These are phyloP conservation scores for Nakaseomyces nivariensis DNA, from an alignment of 1,139 yeast species.

Conservation along the genomic window DNA sequence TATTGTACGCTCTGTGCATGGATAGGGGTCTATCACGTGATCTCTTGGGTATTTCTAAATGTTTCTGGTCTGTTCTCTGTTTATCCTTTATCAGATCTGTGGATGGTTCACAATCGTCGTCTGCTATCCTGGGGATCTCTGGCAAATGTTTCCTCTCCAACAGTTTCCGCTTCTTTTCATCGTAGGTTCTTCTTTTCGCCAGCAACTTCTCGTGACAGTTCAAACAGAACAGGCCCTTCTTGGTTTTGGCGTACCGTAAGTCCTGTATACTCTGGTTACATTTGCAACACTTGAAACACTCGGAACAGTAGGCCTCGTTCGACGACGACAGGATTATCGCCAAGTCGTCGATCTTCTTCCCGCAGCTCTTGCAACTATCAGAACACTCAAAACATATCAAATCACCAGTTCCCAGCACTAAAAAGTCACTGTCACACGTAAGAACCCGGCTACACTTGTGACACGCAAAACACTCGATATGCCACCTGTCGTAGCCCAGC, in stretches of 20 bases:
- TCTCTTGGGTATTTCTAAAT: background rate
- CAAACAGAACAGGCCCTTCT: conserved; percentile 91
- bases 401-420: conserved; percentile 87
- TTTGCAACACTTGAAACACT: conserved; percentile 83
- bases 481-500: conserved; percentile 91
- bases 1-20: background rate
- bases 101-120: background rate
- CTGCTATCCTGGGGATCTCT: background rate
- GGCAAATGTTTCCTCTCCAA: conserved; percentile 6
- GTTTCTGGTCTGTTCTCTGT: background rate
- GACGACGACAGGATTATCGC: conserved; percentile 80
- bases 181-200: conserved; percentile 26
- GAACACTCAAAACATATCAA: conserved; percentile 87
- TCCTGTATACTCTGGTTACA: conserved; percentile 87
- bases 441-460: conserved; percentile 68
- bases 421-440: conserved; percentile 81
- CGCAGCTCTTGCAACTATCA: conserved; percentile 79
- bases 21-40: conserved; percentile 1
- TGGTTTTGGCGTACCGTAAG: conserved; percentile 83
- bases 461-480: conserved; percentile 82
- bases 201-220: conserved; percentile 79
- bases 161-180: conserved; percentile 32
- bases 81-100: background rate
- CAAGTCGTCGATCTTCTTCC: conserved; percentile 82
- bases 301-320: conserved; percentile 87